Conservation (phyloP, 1,284 basidiomycete species). For the Trichosporon inkin region DNA sequence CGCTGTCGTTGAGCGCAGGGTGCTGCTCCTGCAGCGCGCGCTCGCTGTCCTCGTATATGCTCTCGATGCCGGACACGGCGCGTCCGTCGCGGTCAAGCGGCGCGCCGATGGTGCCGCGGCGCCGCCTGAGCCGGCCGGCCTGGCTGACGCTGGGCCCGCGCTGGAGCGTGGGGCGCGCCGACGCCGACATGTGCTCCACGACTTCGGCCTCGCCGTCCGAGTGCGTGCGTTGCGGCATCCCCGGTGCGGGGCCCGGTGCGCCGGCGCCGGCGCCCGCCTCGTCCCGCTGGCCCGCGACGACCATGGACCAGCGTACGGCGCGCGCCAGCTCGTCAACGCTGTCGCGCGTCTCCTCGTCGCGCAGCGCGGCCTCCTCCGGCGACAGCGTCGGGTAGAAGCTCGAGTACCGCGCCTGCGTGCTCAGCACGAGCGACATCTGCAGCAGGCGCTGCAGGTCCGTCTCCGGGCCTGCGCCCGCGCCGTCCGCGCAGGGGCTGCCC, state of each 20-base stretch:
- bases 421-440: slow-evolving; percentile 49
- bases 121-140: slow-evolving; percentile 28
- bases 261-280: neutral
- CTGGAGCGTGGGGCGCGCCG: slow-evolving; percentile 20
- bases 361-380: slow-evolving; percentile 16
- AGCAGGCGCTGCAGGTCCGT: slow-evolving; percentile 41
- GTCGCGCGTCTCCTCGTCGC: slow-evolving; percentile 39
- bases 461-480: too few species aligned
- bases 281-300: slow-evolving; percentile 7
- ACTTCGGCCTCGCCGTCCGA: neutral
- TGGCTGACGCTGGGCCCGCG: slow-evolving; percentile 30
- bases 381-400: slow-evolving; percentile 34
- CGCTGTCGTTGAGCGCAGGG: slow-evolving; percentile 1
- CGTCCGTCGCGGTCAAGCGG: slow-evolving; percentile 51
- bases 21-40: slow-evolving; percentile 1
- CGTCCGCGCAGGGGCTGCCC: slow-evolving; percentile 13
- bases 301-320: slow-evolving; percentile 35
- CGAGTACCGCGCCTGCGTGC: slow-evolving; percentile 46
- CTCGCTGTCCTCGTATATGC: slow-evolving; percentile 4
- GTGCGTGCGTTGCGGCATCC: neutral
- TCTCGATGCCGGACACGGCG: slow-evolving; percentile 51
- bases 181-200: neutral
- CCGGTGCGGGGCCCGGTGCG: neutral
- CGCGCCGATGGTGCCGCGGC: slow-evolving; percentile 42
- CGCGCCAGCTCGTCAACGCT: slow-evolving; percentile 38